These are phyloP conservation scores for Cladosporium halotolerans DNA, from an alignment of 2,329 filamentous ascomycete genomes.

Conservation along the genomic window DNA sequence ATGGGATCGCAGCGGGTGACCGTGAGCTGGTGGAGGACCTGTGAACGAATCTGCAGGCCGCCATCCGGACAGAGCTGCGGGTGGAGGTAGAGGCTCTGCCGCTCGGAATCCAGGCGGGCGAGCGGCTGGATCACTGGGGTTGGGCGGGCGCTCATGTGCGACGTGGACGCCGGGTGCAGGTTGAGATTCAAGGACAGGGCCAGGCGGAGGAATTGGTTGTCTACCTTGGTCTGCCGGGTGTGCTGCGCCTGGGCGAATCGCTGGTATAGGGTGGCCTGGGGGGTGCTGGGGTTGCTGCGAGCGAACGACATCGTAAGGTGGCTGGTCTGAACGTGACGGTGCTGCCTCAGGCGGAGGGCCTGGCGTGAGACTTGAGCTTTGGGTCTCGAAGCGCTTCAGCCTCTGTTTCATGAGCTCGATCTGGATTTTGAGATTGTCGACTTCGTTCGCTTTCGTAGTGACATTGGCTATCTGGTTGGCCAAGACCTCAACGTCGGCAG, in stretches of 20 bases:
- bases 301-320: constrained; percentile 1
- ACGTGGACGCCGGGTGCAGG: neutral
- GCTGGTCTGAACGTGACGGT: constrained; percentile 1
- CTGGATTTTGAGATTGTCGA: constrained; percentile 42
- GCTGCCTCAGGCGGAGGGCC: constrained; percentile 1
- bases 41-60: constrained; percentile 23
- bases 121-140: neutral
- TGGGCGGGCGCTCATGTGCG: constrained; percentile 4
- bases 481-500: constrained; percentile 39
- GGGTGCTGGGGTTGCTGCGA: constrained; percentile 4
- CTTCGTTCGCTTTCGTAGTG: constrained; percentile 39
- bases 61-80: constrained; percentile 24
- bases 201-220: neutral
- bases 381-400: constrained; percentile 31
- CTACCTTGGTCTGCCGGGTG: constrained; percentile 5
- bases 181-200: constrained; percentile 9
- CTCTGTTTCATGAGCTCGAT: constrained; percentile 45
- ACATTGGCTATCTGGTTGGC: constrained; percentile 36
- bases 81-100: constrained; percentile 7
- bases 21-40: constrained; percentile 16
- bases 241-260: constrained; percentile 1
- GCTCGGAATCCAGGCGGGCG: constrained; percentile 2
- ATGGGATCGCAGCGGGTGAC: constrained; percentile 17
- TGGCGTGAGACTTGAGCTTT: neutral
- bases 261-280: constrained; percentile 1